phyloP scores from a whole-genome alignment of 345 rosid genomes.

The Turnera subulata region DNA sequence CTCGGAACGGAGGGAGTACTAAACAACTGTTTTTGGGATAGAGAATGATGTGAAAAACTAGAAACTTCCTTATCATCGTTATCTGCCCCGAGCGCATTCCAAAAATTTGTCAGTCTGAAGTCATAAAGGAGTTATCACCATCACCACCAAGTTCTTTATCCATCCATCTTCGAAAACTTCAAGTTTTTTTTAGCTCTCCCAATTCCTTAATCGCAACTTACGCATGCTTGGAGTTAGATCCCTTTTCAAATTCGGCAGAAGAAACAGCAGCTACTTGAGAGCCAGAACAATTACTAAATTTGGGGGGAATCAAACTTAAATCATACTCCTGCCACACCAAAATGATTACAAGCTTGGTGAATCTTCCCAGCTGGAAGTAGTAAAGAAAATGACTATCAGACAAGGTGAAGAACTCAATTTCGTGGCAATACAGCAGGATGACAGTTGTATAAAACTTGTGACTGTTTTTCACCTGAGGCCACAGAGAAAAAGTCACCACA shows the following conservation, averaged over 20 bases:
- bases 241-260: constrained; percentile 33
- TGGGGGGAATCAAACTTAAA: constrained; percentile 20
- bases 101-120: constrained; percentile 69
- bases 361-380: constrained; percentile 3
- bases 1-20: constrained; percentile 60
- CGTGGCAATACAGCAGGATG: not conserved
- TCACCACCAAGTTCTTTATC: constrained; percentile 72
- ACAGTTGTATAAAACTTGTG: too few species aligned
- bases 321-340: constrained; percentile 26
- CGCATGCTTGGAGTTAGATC: constrained; percentile 20
- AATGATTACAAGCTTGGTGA: constrained; percentile 1
- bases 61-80: constrained; percentile 72
- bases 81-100: constrained; percentile 59
- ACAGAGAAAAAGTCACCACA: too few species aligned
- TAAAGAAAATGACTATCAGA: not conserved
- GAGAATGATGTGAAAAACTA: constrained; percentile 56
- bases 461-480: too few species aligned
- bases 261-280: constrained; percentile 26
- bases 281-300: constrained; percentile 18
- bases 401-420: constrained; percentile 3
- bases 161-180: constrained; percentile 89
- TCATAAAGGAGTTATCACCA: constrained; percentile 68
- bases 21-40: constrained; percentile 78
- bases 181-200: constrained; percentile 65
- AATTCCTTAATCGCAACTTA: constrained; percentile 30